Evolutionary conservation across 106 monocot genomes (phyloP).

Genomic region (Acorus gramineus): DNA sequence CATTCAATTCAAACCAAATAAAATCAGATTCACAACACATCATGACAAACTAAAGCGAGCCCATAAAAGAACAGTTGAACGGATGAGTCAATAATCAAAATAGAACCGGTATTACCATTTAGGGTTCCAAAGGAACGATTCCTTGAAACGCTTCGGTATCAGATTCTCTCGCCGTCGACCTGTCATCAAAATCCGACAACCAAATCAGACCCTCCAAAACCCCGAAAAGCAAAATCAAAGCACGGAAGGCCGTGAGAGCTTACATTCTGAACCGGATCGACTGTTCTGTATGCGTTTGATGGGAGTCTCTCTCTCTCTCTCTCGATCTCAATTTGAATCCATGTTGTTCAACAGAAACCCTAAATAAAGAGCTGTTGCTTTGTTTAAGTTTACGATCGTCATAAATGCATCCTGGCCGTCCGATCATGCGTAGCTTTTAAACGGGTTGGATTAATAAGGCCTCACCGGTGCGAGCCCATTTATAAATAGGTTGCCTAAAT

Average conservation of each 20-base stretch:
- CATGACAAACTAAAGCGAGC: no score
- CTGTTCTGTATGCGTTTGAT: slow-evolving; percentile 22
- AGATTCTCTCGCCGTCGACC: slow-evolving; percentile 81
- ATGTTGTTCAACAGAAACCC: neutral
- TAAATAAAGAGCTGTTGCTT: no score
- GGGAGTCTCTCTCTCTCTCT: slow-evolving; percentile 9
- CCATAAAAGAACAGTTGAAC: no score
- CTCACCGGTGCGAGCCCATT: no score
- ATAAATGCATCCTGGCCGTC: no score
- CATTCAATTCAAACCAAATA: no score
- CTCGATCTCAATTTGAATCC: neutral
- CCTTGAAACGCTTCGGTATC: slow-evolving; percentile 72
- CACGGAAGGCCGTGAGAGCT: neutral
- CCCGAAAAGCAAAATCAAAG: neutral
- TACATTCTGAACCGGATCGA: slow-evolving; percentile 30
- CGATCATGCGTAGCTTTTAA: no score
- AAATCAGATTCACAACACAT: no score
- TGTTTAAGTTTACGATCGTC: no score
- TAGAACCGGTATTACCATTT: slow-evolving; percentile 30
- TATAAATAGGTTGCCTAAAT: no score
- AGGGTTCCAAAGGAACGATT: slow-evolving; percentile 91
- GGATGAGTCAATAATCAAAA: no score
- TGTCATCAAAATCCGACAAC: slow-evolving; percentile 11
- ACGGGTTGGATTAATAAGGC: no score
- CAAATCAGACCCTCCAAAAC: neutral